phyloP scores from a whole-genome alignment of 192 early-diverging fungal species.

The Entomortierella chlamydospora region DNA sequence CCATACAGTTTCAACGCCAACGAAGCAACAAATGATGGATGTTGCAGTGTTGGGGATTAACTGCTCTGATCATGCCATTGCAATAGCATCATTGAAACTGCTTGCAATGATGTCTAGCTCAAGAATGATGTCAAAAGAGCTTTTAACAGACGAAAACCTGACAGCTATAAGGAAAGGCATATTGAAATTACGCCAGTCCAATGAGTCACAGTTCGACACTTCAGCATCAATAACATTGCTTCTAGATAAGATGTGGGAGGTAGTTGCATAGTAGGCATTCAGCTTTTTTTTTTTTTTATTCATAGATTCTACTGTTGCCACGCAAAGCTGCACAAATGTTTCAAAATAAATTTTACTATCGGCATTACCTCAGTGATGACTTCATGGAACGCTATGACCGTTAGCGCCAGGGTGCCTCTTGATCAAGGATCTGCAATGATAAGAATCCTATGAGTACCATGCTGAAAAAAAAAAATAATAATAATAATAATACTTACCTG shows the following conservation, averaged over 20 bases:
- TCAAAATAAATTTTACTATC: too few relatives aligned
- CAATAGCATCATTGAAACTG: not conserved
- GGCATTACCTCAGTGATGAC: too few relatives aligned
- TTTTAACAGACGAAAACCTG: not conserved
- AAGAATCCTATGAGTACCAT: too few relatives aligned
- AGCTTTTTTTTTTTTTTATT: too few relatives aligned
- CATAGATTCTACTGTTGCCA: too few relatives aligned
- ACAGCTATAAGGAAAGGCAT: not conserved
- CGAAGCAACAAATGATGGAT: not conserved
- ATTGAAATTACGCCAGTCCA: not conserved
- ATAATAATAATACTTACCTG: too few relatives aligned
- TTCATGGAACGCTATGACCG: too few relatives aligned
- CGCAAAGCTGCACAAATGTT: too few relatives aligned
- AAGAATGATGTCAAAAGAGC: not conserved
- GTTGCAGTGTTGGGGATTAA: slow-evolving; percentile 1
- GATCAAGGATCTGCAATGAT: too few relatives aligned
- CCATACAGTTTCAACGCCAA: not conserved
- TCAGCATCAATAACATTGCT: not conserved
- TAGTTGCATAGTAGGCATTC: not conserved
- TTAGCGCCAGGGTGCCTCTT: too few relatives aligned
- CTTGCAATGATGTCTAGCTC: not conserved
- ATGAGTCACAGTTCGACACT: not conserved
- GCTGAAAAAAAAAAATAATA: too few relatives aligned
- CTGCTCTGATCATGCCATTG: not conserved
- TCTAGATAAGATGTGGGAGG: not conserved